These are phyloP conservation scores for Kodamaea sagamina DNA, from an alignment of 805 yeast species.

Conservation along the genomic window DNA sequence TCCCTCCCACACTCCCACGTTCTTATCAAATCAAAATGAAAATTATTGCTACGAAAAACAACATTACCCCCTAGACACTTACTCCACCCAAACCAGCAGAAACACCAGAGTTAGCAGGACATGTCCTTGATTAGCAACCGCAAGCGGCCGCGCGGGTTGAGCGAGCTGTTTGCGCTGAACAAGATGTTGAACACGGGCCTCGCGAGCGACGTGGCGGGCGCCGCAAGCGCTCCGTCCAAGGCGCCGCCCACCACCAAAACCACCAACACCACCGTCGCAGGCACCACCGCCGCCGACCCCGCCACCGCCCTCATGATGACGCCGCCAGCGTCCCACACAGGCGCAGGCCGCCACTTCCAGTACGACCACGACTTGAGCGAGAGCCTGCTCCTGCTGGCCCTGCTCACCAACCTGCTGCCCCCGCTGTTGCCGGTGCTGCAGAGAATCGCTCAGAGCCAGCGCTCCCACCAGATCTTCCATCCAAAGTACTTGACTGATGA, in stretches of 20 bases:
- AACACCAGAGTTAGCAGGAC: background rate
- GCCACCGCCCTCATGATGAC: conserved; percentile 9
- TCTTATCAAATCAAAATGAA: background rate
- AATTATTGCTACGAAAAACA: conserved; percentile 5
- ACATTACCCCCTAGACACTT: conserved; percentile 2
- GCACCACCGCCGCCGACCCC: conserved; percentile 11
- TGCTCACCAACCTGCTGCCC: conserved; percentile 9
- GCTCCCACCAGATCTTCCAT: conserved; percentile 11
- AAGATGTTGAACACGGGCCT: conserved; percentile 12
- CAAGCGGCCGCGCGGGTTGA: conserved; percentile 48
- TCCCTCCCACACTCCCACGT: background rate
- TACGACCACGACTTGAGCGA: conserved; percentile 6
- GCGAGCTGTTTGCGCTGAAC: conserved; percentile 36
- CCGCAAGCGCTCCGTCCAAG: too few species aligned
- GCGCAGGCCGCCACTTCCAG: conserved; percentile 11
- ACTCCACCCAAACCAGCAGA: background rate
- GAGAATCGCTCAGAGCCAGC: background rate
- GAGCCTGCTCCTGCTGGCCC: conserved; percentile 7
- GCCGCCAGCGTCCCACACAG: conserved; percentile 10
- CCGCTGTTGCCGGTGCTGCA: conserved; percentile 5
- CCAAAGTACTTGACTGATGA: conserved; percentile 14
- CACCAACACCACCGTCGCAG: conserved; percentile 11
- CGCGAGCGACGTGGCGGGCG: conserved; percentile 7
- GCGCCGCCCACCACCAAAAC: conserved; percentile 16
- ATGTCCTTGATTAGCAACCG: conserved; percentile 44